These are phyloP conservation scores for Saccharomyces mikatae DNA, from an alignment of 805 yeast species.

Conservation along the genomic window DNA sequence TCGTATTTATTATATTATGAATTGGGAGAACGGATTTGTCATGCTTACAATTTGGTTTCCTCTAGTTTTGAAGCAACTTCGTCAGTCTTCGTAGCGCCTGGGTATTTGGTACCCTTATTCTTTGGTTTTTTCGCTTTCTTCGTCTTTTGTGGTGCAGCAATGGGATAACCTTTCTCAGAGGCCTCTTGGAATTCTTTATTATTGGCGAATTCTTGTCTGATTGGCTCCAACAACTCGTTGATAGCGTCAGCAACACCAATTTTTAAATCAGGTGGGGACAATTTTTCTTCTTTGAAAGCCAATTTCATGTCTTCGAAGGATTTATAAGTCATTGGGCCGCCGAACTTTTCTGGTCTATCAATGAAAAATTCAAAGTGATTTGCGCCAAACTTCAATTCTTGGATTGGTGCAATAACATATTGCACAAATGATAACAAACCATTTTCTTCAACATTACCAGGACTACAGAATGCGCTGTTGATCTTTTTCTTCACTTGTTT, in stretches of 20 bases:
- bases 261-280: constrained; percentile 91
- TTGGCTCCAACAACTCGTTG: constrained; percentile 73
- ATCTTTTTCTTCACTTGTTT: constrained; percentile 83
- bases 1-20: not conserved
- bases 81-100: constrained; percentile 44
- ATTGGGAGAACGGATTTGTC: not conserved
- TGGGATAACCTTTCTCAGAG: constrained; percentile 77
- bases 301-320: constrained; percentile 60
- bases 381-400: constrained; percentile 59
- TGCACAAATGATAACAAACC: constrained; percentile 84
- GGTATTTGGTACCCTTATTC: constrained; percentile 85
- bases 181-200: constrained; percentile 70
- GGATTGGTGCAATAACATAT: constrained; percentile 77
- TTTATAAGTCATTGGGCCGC: constrained; percentile 77
- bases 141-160: constrained; percentile 48
- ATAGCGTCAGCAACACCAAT: constrained; percentile 84
- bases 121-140: constrained; percentile 70
- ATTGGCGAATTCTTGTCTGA: constrained; percentile 57
- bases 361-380: constrained; percentile 60
- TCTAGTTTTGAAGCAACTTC: constrained; percentile 25
- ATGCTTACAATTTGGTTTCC: constrained; percentile 3
- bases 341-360: constrained; percentile 92
- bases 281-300: constrained; percentile 64
- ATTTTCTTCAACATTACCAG: constrained; percentile 85
- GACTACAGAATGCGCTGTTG: constrained; percentile 87